Conservation (phyloP, 1,284 basidiomycete genomes). For the Malassezia nana region DNA sequence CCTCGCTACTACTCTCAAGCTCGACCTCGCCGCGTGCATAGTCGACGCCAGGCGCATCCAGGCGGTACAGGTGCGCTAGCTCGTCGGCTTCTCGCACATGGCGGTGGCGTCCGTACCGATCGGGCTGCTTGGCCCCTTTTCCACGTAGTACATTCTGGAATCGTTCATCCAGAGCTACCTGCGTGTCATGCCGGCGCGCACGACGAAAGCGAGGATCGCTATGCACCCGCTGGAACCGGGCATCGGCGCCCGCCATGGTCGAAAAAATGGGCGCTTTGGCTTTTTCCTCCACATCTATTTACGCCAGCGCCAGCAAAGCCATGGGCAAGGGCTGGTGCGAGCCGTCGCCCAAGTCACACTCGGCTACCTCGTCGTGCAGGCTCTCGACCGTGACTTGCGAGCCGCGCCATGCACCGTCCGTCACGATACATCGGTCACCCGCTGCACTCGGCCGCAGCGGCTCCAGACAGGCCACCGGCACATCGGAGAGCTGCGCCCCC, state of each 20-base stretch:
- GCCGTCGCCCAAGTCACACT: conserved; percentile 10
- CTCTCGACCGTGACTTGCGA: conserved; percentile 9
- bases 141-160: conserved; percentile 71
- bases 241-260: conserved; percentile 18
- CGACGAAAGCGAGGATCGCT: conserved; percentile 86
- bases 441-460: conserved; percentile 12
- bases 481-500: conserved; percentile 15
- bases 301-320: conserved; percentile 5
- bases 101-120: conserved; percentile 47
- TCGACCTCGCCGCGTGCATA: conserved; percentile 66
- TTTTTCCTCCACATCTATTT: conserved; percentile 5
- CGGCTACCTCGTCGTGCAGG: not conserved
- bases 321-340: not conserved
- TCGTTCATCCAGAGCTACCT: conserved; percentile 84
- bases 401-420: conserved; percentile 12
- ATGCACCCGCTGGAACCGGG: conserved; percentile 69
- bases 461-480: conserved; percentile 9
- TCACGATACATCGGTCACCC: conserved; percentile 12
- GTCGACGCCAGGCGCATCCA: conserved; percentile 54
- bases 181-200: conserved; percentile 67
- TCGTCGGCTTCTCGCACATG: conserved; percentile 32
- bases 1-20: conserved; percentile 34
- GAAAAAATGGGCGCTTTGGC: not conserved
- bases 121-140: conserved; percentile 25
- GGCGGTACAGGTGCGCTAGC: conserved; percentile 12